Percentiles rank a stretch among this genome's conserved stretches.
Conservation (phyloP, 179 eudicot genomes). For the Silene noctiflora region DNA sequence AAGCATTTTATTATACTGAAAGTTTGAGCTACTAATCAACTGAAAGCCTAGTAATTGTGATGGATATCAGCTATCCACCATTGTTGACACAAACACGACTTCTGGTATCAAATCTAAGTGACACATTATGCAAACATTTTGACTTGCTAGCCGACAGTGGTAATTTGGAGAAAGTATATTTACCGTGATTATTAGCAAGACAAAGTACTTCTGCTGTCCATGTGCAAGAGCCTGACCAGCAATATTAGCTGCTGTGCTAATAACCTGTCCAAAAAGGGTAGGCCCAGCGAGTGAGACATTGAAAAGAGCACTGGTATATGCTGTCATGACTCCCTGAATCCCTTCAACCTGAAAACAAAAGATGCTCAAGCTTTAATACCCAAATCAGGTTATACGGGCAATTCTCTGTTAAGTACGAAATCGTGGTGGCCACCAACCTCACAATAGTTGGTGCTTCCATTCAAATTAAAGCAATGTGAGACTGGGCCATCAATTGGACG, state of each 20-base stretch:
- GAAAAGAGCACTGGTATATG: constrained; percentile 75
- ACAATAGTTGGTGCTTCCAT: constrained; percentile 85
- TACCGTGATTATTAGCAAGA: constrained; percentile 92
- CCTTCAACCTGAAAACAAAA: constrained; percentile 76
- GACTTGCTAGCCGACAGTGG: background rate
- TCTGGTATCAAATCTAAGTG: background rate
- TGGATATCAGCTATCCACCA: background rate
- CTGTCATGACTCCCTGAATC: constrained; percentile 84
- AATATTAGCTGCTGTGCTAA: constrained; percentile 72
- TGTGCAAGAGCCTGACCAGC: constrained; percentile 68
- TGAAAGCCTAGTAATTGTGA: background rate
- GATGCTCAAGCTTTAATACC: constrained; percentile 7
- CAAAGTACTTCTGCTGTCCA: constrained; percentile 66
- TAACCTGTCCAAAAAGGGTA: constrained; percentile 87
- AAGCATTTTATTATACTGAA: too few species aligned
- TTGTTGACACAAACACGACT: background rate
- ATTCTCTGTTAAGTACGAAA: background rate
- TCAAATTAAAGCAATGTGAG: constrained; percentile 96
- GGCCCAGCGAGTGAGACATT: constrained; percentile 99
- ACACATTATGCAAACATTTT: background rate
- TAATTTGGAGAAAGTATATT: constrained; percentile 22
- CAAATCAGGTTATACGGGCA: background rate
- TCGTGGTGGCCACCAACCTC: constrained; percentile 49
- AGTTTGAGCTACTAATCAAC: too few species aligned
- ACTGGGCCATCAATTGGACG: constrained; percentile 99